Base-by-base conservation (phyloP, 2,329 filamentous ascomycete species). In the Aspergillus thermomutatus region DNA sequence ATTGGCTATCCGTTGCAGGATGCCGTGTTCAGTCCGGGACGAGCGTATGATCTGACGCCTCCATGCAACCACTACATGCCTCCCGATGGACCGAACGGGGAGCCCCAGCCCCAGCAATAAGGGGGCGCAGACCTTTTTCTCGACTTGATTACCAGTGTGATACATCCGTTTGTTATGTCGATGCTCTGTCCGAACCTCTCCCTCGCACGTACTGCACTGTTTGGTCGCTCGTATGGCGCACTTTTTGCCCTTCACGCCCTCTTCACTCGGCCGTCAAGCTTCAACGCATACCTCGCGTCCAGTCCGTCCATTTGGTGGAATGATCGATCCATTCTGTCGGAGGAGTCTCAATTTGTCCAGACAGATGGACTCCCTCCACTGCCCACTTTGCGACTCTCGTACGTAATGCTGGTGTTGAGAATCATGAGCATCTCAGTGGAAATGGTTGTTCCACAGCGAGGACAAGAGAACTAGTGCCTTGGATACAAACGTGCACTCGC, bases 171-270 rank as follows among this genome's bases (percentile, higher is more conserved):
- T 34, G 28, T 58, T 56, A 72, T 7, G 50, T 65, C 40, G 45
- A 65, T 17, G 26, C 79, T 69, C 55, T n/a, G n/a, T n/a, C 68
- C 63, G 1, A 66, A 65, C n/a, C 62, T 72, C 2, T 62, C 58
- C 0, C 69, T 74, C 17, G 64, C 67, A 1, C 72, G 72, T 25
- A 77, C 77, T 50, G 80, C 77, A 0, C 66, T 82, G 1, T 81
- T 75, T 43, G 80, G 80, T 0, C 80, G 82, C 55, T 82, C 79
- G 0, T 80, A 79, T 26, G 79, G 79, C 2, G 80, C 79, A 0
- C 66, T 82, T 0, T 82, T 82, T 49, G 68, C 73, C 0, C 69
- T 82, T 3, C 77, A 81, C 56, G 68, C 75, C 0, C 68, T 82
- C 8, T 76, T 78, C 53, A 76, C 70, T 0, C 66, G 70, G 3